Percentiles rank a stretch among this genome's conserved stretches.
These are phyloP conservation scores for Eucalyptus urophylla DNA, from an alignment of 345 rosid species.

Conservation along the genomic window DNA sequence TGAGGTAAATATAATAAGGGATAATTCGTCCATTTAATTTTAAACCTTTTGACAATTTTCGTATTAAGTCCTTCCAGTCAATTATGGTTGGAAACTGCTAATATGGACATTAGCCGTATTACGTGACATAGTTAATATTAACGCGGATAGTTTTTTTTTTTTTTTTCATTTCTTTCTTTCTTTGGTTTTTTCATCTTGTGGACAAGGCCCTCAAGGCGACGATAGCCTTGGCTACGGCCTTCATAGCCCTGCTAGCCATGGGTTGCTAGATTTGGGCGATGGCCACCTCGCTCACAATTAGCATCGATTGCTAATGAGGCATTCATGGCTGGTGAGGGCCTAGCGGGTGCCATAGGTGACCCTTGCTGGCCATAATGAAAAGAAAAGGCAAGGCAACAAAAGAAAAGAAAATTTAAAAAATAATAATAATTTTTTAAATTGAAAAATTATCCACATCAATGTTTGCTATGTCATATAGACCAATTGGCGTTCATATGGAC, in stretches of 20 bases:
- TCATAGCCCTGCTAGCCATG: neutral
- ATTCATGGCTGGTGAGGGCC: neutral
- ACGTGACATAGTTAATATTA: rapidly evolving
- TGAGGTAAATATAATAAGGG: rapidly evolving
- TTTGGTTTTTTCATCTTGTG: rapidly evolving
- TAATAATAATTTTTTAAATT: no score
- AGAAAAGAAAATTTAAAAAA: no score
- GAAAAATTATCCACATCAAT: no score
- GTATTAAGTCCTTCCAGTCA: neutral
- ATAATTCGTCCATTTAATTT: no score
- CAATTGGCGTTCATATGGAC: no score
- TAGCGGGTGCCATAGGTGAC: neutral
- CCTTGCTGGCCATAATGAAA: neutral
- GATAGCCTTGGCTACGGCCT: no score
- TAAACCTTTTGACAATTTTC: neutral
- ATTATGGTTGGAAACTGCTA: neutral
- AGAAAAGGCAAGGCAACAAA: no score
- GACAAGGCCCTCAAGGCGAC: neutral
- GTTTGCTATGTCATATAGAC: neutral
- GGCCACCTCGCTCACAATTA: neutral
- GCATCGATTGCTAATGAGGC: neutral
- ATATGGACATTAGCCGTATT: neutral
- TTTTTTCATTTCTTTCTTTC: no score
- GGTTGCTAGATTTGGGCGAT: neutral
- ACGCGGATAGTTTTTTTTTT: no score